phyloP scores from a whole-genome alignment of 2,329 filamentous ascomycete genomes.

The Cladobotryum mycophilum region DNA sequence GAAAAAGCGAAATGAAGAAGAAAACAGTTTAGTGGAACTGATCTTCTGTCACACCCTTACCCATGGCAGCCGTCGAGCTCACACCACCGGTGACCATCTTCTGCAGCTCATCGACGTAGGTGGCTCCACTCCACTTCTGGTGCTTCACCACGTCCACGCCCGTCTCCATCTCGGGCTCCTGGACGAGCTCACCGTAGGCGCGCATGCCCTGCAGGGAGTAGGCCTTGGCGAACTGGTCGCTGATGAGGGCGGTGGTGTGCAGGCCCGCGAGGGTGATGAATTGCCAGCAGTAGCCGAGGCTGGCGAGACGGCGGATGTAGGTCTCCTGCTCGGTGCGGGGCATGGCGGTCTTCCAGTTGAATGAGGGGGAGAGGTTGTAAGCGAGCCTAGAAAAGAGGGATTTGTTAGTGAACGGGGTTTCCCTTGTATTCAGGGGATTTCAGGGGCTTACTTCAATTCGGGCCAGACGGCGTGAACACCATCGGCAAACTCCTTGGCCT shows the following conservation, averaged over 20 bases:
- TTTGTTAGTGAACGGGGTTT: constrained; percentile 11
- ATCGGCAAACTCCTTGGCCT: constrained; percentile 87
- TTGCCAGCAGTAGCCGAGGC: constrained; percentile 97
- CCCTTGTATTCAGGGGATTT: not conserved
- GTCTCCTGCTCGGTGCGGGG: constrained; percentile 87
- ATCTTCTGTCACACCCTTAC: constrained; percentile 94
- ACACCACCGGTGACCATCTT: constrained; percentile 97
- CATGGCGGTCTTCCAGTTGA: constrained; percentile 99
- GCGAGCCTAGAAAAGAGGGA: constrained; percentile 66
- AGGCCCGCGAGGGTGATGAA: constrained; percentile 99
- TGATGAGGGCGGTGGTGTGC: constrained; percentile 91
- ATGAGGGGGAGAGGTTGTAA: constrained; percentile 96
- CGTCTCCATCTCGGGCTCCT: constrained; percentile 92
- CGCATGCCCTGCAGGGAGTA: constrained; percentile 84
- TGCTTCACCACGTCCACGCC: constrained; percentile 94
- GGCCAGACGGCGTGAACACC: constrained; percentile 94
- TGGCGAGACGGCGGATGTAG: constrained; percentile 83
- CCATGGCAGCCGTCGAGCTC: constrained; percentile 91
- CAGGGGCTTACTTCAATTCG: constrained; percentile 74
- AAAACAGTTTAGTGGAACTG: constrained; percentile 55
- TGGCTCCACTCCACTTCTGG: constrained; percentile 97
- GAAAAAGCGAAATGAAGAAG: too few relatives aligned
- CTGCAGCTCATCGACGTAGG: constrained; percentile 87
- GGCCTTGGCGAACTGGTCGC: constrained; percentile 78
- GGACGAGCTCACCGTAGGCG: constrained; percentile 92